Percentiles rank a stretch among this genome's conserved stretches.
Conservation (phyloP, 768 basidiomycete genomes). For the Pulveroboletus ravenelii region DNA sequence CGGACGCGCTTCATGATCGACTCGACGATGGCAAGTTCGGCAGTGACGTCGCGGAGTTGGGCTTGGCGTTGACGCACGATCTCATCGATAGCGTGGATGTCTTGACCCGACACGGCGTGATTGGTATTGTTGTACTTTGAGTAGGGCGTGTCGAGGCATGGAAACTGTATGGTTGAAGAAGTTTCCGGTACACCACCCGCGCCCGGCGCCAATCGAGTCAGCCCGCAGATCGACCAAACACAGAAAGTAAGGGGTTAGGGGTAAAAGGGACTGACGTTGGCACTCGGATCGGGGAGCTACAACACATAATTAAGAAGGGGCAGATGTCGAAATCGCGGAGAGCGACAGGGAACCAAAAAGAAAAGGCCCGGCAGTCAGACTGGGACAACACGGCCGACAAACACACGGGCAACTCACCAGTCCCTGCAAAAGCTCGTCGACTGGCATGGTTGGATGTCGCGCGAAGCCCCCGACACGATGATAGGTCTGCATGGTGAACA, state of each 20-base stretch:
- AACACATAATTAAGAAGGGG: neutral
- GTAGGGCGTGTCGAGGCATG: constrained; percentile 15
- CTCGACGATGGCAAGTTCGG: constrained; percentile 12
- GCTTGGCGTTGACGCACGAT: constrained; percentile 13
- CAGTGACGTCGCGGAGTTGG: constrained; percentile 13
- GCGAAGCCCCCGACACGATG: neutral
- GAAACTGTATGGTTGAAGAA: neutral
- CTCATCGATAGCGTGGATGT: constrained; percentile 8
- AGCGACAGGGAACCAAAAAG: neutral
- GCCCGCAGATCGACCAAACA: neutral
- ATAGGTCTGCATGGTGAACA: constrained; percentile 7
- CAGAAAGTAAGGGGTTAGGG: neutral
- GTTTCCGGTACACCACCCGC: neutral
- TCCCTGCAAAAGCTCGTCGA: constrained; percentile 9
- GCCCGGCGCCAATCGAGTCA: neutral
- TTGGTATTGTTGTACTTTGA: constrained; percentile 15
- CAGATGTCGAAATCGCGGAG: neutral
- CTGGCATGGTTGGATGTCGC: constrained; percentile 8
- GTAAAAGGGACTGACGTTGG: constrained; percentile 6
- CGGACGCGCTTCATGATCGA: constrained; percentile 11
- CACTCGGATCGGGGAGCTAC: constrained; percentile 14
- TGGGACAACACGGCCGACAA: too few species aligned
- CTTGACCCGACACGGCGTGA: constrained; percentile 8
- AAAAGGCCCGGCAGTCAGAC: neutral
- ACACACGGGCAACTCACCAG: constrained; percentile 5